Percentiles rank a stretch among this genome's conserved stretches.
These are phyloP conservation scores for Uronychia binucleata DNA, from an alignment of 73 alveolate species.

Conservation along the genomic window DNA sequence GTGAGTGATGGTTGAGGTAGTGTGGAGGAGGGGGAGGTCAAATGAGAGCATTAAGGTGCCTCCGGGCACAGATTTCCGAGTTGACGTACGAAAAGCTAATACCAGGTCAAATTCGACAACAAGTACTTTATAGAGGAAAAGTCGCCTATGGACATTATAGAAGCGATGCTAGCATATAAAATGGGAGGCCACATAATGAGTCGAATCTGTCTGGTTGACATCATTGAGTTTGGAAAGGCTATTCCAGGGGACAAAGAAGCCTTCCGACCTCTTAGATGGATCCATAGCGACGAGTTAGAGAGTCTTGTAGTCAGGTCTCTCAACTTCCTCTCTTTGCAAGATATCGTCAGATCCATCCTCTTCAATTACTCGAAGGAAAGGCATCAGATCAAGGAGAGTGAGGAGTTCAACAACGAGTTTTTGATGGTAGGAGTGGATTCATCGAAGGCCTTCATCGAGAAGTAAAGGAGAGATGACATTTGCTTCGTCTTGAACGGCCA, in stretches of 20 bases:
- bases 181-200: not conserved
- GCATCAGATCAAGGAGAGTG: no score
- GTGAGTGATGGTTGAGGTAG: no score
- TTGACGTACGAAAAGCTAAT: not conserved
- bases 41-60: not conserved
- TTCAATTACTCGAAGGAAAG: not conserved
- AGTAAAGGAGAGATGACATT: no score
- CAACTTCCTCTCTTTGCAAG: not conserved
- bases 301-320: not conserved
- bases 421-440: no score
- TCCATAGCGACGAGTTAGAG: not conserved
- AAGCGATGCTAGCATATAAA: not conserved
- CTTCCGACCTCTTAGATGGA: not conserved
- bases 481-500: no score
- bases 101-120: not conserved
- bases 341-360: not conserved
- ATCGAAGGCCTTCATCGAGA: no score
- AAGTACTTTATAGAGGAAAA: not conserved
- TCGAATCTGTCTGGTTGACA: not conserved
- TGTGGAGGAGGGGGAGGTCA: no score
- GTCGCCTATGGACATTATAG: not conserved
- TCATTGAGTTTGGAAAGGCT: not conserved
- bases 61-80: not conserved
- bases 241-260: not conserved
- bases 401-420: no score